Conservation (phyloP, 2,329 filamentous ascomycete genomes). For the Colletotrichum caudatum region DNA sequence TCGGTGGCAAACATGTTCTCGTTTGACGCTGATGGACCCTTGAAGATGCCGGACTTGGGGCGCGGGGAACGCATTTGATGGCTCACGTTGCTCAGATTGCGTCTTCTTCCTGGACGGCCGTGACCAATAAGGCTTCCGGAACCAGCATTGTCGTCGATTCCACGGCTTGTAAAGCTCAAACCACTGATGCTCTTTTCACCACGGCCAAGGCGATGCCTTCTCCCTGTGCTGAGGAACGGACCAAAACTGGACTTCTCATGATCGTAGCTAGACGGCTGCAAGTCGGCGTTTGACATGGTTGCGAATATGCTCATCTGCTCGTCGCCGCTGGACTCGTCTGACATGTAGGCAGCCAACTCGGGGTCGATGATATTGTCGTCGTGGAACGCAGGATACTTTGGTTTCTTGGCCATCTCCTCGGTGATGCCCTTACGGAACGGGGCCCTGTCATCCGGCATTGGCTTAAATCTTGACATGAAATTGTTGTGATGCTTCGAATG, state of each 20-base stretch:
- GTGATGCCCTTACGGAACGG: constrained; percentile 83
- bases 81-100: constrained; percentile 88
- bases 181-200: constrained; percentile 82
- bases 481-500: constrained; percentile 82
- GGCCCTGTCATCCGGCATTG: constrained; percentile 80
- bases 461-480: constrained; percentile 80
- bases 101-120: constrained; percentile 73
- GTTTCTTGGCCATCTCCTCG: constrained; percentile 74
- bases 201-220: constrained; percentile 78
- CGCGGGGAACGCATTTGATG: constrained; percentile 81
- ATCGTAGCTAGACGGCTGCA: constrained; percentile 75
- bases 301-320: constrained; percentile 91
- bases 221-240: constrained; percentile 77
- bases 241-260: constrained; percentile 80
- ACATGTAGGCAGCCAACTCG: constrained; percentile 94
- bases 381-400: constrained; percentile 89
- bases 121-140: constrained; percentile 69
- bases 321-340: constrained; percentile 93
- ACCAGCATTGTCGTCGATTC: constrained; percentile 72
- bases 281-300: constrained; percentile 74
- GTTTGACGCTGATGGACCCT: constrained; percentile 66
- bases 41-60: constrained; percentile 67
- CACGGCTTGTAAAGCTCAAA: constrained; percentile 76
- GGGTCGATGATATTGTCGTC: constrained; percentile 99
- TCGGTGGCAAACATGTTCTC: constrained; percentile 65